Conservation (phyloP, 495 filamentous ascomycete species). For the Xylaria flabelliformis region DNA sequence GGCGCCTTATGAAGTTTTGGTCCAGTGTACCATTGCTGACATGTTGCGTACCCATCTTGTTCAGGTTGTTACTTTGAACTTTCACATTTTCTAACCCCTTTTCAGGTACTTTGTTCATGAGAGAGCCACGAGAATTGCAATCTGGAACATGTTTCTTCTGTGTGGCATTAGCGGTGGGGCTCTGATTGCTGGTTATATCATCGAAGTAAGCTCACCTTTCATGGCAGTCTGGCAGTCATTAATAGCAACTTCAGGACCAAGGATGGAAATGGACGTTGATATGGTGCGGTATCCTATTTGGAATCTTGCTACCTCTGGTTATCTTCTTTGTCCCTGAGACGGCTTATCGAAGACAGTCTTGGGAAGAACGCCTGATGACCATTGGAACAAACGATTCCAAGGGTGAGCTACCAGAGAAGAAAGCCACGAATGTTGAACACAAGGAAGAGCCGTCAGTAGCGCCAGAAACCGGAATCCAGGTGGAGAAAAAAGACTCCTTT, state of each 20-base stretch:
- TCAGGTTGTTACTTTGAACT: too few relatives aligned
- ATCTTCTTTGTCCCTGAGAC: slow-evolving; percentile 62
- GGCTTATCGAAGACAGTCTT: slow-evolving; percentile 50
- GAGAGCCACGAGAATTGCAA: slow-evolving; percentile 67
- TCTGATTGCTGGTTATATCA: slow-evolving; percentile 61
- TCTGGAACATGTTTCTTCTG: slow-evolving; percentile 69
- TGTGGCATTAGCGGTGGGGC: slow-evolving; percentile 58
- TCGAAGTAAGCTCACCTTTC: slow-evolving; percentile 36
- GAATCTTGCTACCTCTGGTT: slow-evolving; percentile 52
- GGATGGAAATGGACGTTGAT: slow-evolving; percentile 63
- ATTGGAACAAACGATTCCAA: slow-evolving; percentile 35
- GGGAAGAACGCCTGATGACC: slow-evolving; percentile 34
- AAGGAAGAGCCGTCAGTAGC: slow-evolving; percentile 32
- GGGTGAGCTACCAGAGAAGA: slow-evolving; percentile 38
- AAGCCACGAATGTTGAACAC: slow-evolving; percentile 24
- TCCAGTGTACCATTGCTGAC: slow-evolving; percentile 62
- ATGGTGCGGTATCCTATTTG: slow-evolving; percentile 61
- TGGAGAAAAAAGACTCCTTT: slow-evolving; percentile 43
- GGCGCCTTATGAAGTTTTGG: slow-evolving; percentile 64
- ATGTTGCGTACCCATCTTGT: slow-evolving; percentile 28
- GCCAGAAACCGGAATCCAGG: slow-evolving; percentile 33
- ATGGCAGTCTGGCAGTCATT: background rate
- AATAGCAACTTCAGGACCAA: slow-evolving; percentile 42
- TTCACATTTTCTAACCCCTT: too few relatives aligned
- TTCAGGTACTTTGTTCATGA: slow-evolving; percentile 66